A percentile compares a stretch with the other conserved stretches of the same genome.
These are phyloP conservation scores for Cyberlindnera japonica DNA, from an alignment of 805 yeast genomes.

Conservation along the genomic window DNA sequence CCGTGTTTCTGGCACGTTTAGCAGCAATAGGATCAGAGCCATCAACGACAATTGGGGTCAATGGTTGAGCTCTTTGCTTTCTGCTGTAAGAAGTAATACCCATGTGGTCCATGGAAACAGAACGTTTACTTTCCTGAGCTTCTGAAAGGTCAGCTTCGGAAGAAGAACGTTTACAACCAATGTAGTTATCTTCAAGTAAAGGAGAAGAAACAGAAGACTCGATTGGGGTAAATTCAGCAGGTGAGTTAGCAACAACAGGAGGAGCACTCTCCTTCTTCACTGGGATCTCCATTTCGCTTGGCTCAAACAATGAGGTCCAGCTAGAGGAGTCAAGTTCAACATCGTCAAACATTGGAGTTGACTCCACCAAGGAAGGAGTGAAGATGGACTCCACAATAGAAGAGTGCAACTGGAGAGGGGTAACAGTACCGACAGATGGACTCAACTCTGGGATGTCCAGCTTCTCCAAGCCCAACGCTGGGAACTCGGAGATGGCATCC, in stretches of 20 bases:
- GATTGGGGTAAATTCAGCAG: neutral
- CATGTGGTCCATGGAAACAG: slow-evolving; percentile 47
- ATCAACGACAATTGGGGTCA: slow-evolving; percentile 62
- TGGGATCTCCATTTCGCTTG: slow-evolving; percentile 27
- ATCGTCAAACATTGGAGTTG: slow-evolving; percentile 59
- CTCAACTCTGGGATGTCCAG: slow-evolving; percentile 24
- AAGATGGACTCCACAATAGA: slow-evolving; percentile 60
- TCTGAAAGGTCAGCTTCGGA: slow-evolving; percentile 24
- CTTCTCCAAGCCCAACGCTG: slow-evolving; percentile 21
- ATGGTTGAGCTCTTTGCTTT: slow-evolving; percentile 69
- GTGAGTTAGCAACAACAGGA: neutral
- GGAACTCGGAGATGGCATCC: slow-evolving; percentile 14
- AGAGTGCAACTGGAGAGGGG: slow-evolving; percentile 53
- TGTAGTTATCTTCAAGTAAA: slow-evolving; percentile 2
- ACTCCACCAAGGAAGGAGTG: slow-evolving; percentile 39
- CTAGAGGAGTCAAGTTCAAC: slow-evolving; percentile 36
- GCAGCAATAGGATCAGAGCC: slow-evolving; percentile 63
- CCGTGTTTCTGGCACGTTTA: slow-evolving; percentile 93
- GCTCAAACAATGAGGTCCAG: slow-evolving; percentile 63
- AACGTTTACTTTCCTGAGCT: slow-evolving; percentile 13
- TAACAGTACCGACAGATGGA: slow-evolving; percentile 31
- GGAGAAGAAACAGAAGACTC: slow-evolving; percentile 9
- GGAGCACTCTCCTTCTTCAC: slow-evolving; percentile 4
- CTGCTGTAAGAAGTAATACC: slow-evolving; percentile 76
- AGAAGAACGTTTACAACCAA: slow-evolving; percentile 22